A percentile compares a stretch with the other conserved stretches of the same genome.
Conservation (phyloP, 2,329 filamentous ascomycete species). For the Alternaria infectoria region DNA sequence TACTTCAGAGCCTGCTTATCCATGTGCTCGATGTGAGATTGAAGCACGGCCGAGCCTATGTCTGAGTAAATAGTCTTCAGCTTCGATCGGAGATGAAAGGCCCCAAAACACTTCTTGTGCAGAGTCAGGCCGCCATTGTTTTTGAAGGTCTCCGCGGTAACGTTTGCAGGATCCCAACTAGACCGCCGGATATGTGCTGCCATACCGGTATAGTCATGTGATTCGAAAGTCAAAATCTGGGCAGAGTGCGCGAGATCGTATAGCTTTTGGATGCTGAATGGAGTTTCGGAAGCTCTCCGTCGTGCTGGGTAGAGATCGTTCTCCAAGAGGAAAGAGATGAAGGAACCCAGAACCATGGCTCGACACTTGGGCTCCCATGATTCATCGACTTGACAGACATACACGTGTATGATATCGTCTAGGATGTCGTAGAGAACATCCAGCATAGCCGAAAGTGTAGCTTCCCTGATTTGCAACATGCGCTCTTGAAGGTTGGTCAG, state of each 20-base stretch:
- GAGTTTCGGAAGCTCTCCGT: conserved; percentile 6
- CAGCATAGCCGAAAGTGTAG: conserved; percentile 6
- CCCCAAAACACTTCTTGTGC: conserved; percentile 6
- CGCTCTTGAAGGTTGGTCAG: conserved; percentile 3
- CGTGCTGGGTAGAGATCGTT: conserved; percentile 9
- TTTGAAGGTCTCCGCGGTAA: conserved; percentile 8
- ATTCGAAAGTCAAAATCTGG: conserved; percentile 7
- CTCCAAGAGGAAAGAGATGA: conserved; percentile 9
- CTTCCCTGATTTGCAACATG: conserved; percentile 8
- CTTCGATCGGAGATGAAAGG: conserved; percentile 3
- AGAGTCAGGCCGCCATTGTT: conserved; percentile 1
- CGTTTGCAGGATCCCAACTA: conserved; percentile 6
- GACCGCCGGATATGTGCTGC: conserved; percentile 2
- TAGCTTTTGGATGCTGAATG: conserved; percentile 8
- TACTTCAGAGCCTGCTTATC: conserved; percentile 20
- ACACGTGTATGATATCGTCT: conserved; percentile 9
- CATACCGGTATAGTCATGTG: conserved; percentile 10
- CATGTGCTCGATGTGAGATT: conserved; percentile 16
- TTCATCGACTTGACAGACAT: conserved; percentile 8
- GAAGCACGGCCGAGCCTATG: conserved; percentile 7
- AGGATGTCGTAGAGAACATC: conserved; percentile 3
- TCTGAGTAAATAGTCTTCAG: conserved; percentile 1
- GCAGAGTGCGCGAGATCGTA: not conserved
- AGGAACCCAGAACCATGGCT: conserved; percentile 4
- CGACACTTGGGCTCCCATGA: conserved; percentile 7